Percentiles rank a stretch among this genome's conserved stretches.
These are phyloP conservation scores for Sclerotinia sclerotiorum DNA, from an alignment of 2,329 filamentous ascomycete genomes.

Conservation along the genomic window DNA sequence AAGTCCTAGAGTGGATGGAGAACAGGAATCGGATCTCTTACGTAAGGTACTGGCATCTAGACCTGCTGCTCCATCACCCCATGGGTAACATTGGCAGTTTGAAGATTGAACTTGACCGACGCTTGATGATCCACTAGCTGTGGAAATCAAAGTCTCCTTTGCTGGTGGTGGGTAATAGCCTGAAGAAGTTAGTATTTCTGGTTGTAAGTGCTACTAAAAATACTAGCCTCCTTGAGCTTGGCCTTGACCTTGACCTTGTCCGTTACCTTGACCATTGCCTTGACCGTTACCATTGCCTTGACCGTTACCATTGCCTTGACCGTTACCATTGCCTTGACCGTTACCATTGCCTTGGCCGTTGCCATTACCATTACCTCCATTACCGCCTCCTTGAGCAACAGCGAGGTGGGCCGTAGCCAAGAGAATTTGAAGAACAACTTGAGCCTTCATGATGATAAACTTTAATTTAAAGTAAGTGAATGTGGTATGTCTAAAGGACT, in stretches of 20 bases:
- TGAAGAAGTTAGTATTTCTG: neutral
- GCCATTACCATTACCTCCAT: neutral
- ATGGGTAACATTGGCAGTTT: neutral
- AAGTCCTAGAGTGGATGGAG: neutral
- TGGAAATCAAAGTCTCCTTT: neutral
- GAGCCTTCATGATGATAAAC: slow-evolving; percentile 14
- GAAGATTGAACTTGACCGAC: neutral
- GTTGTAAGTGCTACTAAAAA: neutral
- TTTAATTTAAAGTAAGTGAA: slow-evolving; percentile 16
- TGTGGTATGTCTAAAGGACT: slow-evolving; percentile 12
- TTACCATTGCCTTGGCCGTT: neutral
- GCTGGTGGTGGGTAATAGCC: neutral
- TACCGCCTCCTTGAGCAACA: neutral
- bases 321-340: neutral
- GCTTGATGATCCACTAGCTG: neutral
- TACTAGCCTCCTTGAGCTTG: neutral
- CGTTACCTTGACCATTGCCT: neutral
- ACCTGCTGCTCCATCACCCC: neutral
- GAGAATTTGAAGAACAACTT: neutral
- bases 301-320: neutral
- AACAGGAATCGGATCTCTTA: neutral
- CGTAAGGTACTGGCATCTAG: neutral
- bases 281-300: neutral
- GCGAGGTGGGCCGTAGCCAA: slow-evolving; percentile 16
- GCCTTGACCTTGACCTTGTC: neutral